These are phyloP conservation scores for Fomitopsis schrenkii DNA, from an alignment of 1,284 basidiomycete genomes.

Conservation along the genomic window DNA sequence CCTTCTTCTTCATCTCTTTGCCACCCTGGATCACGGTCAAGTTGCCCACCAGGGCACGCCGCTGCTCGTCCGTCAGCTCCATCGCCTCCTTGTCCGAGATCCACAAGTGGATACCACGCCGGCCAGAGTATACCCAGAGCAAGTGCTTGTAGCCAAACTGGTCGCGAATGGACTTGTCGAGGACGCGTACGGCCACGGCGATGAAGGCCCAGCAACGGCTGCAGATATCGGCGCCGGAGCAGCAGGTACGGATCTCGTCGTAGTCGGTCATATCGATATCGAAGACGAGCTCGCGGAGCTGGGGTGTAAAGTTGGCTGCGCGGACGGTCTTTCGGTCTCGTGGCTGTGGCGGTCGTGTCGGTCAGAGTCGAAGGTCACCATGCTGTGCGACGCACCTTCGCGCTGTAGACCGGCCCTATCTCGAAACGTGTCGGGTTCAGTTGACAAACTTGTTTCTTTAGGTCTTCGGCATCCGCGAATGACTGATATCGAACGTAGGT, in stretches of 20 bases:
- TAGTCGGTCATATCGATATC: slow-evolving; percentile 99
- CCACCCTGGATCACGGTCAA: slow-evolving; percentile 85
- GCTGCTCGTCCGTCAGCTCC: slow-evolving; percentile 87
- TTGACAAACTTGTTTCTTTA: slow-evolving; percentile 86
- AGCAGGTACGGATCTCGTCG: slow-evolving; percentile 94
- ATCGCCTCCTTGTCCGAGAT: slow-evolving; percentile 89
- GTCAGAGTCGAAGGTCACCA: not conserved
- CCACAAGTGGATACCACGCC: slow-evolving; percentile 98
- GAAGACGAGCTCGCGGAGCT: slow-evolving; percentile 92
- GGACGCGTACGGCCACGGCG: slow-evolving; percentile 85
- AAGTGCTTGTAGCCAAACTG: slow-evolving; percentile 84
- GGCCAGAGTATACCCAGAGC: slow-evolving; percentile 98
- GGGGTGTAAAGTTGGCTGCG: slow-evolving; percentile 71
- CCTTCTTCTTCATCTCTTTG: slow-evolving; percentile 81
- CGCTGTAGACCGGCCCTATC: slow-evolving; percentile 93
- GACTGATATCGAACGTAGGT: slow-evolving; percentile 96
- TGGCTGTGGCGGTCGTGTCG: slow-evolving; percentile 52
- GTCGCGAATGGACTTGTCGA: slow-evolving; percentile 77
- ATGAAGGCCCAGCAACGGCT: slow-evolving; percentile 95
- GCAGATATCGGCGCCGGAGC: slow-evolving; percentile 90
- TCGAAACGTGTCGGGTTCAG: slow-evolving; percentile 92
- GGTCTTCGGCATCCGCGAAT: slow-evolving; percentile 80
- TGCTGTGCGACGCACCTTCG: slow-evolving; percentile 53
- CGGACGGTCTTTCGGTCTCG: slow-evolving; percentile 87
- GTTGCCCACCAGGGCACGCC: slow-evolving; percentile 83